A percentile compares a stretch with the other conserved stretches of the same genome.
These are phyloP conservation scores for Mycena venus DNA, from an alignment of 768 basidiomycete genomes.

Conservation along the genomic window DNA sequence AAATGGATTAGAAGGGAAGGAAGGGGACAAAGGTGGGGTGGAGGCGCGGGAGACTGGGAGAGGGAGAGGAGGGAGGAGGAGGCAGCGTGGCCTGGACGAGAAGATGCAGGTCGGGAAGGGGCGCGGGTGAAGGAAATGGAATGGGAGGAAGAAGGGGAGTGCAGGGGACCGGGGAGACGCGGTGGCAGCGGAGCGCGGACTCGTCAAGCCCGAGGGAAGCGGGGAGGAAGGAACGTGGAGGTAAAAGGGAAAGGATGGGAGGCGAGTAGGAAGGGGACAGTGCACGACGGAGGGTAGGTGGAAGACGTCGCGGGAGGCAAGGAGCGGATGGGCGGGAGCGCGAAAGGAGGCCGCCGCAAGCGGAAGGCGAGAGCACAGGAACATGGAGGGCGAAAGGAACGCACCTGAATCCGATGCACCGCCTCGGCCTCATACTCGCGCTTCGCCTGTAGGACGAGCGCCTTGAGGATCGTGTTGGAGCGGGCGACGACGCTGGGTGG, in stretches of 20 bases:
- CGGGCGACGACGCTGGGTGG: conserved; percentile 81
- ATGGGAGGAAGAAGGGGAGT: neutral
- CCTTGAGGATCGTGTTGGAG: conserved; percentile 86
- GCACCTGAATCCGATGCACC: conserved; percentile 77
- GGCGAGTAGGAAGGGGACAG: no score
- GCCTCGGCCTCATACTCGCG: conserved; percentile 90
- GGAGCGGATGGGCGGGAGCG: neutral
- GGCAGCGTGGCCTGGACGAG: no score
- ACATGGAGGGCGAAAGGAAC: no score
- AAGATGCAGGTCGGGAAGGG: neutral
- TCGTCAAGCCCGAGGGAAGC: no score
- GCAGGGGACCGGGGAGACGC: neutral
- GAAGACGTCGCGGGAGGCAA: no score
- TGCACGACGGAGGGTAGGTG: no score
- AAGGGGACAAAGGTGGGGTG: neutral
- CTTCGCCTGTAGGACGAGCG: conserved; percentile 92
- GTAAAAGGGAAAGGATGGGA: no score
- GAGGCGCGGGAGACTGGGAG: neutral
- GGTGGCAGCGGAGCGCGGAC: neutral
- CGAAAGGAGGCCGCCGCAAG: no score
- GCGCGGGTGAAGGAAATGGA: neutral
- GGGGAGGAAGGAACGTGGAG: neutral
- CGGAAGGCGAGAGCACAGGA: no score
- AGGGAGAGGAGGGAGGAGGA: neutral
- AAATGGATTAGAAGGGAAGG: neutral